Base-by-base conservation (phyloP, 2,329 filamentous ascomycete genomes). In the Trichoderma cornu-damae region DNA sequence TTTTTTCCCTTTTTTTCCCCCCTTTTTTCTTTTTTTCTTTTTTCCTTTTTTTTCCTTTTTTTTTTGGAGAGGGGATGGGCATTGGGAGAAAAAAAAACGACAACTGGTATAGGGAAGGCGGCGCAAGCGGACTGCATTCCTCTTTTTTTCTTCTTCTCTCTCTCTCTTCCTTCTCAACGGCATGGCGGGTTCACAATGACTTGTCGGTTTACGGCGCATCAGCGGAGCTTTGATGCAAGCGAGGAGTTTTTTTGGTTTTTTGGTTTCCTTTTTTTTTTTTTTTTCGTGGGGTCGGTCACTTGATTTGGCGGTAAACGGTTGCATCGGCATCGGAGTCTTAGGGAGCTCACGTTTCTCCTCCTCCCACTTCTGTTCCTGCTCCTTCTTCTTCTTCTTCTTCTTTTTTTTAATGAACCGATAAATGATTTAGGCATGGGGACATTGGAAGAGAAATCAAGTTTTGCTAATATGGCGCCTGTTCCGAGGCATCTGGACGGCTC, bases 151-250 rank as follows among this genome's bases (percentile, higher is more conserved):
- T 30, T 32, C 6, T 11, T 42, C 22, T 42, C 9, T 20, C 18
- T 12, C 12, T 42, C 22, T 42, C 9, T 20, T 22, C 22, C 22
- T 2, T 26, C 37, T 34, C 34, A 47, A 50, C 47, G 34, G 30
- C 30, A 35, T 47, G 42, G 58, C 46, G 56, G 42, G 37, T 18
- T 51, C 28, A 28, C 56, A 43, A 43, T 34, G 35, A 30, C 26
- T 52, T 6, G 48, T 32, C 28, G 24, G 49, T 42, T 42, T 49
- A 58, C 49, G 56, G 47, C 40, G 47, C 32, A 60, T 54, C 34
- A 40, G 32, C 32, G 53, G 60, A 48, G 58, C 60, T 54, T 61
- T 49, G 55, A 26, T 48, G 35, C n/a, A 57, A 59, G 50, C 59
- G 58, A 51, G 51, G 60, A 51, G 54, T 60, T 35, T 61, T 32